These are phyloP conservation scores for Eucalyptus victrix DNA, from an alignment of 345 rosid genomes.

Conservation along the genomic window DNA sequence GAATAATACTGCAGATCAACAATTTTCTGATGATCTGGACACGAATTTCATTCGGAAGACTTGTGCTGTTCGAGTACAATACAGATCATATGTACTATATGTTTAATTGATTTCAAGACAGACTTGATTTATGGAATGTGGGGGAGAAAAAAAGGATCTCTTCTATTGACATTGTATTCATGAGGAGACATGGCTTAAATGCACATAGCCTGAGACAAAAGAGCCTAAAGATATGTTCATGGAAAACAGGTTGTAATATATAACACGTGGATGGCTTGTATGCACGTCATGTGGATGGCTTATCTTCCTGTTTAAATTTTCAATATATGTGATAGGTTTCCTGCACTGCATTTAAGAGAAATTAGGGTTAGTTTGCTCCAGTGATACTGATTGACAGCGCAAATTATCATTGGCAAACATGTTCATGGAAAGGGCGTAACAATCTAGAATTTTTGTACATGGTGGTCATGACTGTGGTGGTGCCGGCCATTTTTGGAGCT, in stretches of 20 bases:
- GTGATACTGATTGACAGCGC: not conserved
- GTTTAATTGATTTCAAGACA: not conserved
- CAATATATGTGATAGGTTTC: not conserved
- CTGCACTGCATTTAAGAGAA: not conserved
- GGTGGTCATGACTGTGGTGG: not conserved
- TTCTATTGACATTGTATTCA: not conserved
- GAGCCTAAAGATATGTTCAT: not conserved
- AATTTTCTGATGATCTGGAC: not conserved
- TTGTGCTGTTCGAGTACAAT: not conserved
- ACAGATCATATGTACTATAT: not conserved
- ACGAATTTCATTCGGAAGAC: not conserved
- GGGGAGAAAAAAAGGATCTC: not conserved
- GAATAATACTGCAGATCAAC: not conserved
- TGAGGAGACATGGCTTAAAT: not conserved
- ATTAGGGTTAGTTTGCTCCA: not conserved
- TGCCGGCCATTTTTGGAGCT: not conserved
- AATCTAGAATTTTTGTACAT: not conserved
- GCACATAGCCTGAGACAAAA: not conserved
- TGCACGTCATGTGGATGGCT: not conserved
- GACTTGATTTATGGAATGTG: not conserved
- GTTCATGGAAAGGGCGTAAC: not conserved
- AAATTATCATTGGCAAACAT: not conserved
- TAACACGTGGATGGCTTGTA: not conserved
- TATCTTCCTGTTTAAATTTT: not conserved
- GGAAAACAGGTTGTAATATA: not conserved